Conservation (phyloP, 169 alveolate species). For the Cytauxzoon felis region DNA sequence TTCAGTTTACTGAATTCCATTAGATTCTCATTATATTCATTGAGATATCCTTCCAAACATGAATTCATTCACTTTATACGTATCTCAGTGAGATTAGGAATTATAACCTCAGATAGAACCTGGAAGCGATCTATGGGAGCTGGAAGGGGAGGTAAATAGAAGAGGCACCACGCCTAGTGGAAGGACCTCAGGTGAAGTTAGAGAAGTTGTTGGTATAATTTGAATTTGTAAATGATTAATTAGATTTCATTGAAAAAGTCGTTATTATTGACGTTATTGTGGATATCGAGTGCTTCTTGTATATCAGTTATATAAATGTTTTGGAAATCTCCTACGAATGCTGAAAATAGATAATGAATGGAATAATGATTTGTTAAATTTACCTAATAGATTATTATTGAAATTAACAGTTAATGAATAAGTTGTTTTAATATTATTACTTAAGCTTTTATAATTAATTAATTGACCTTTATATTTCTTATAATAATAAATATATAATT, state of each 20-base stretch:
- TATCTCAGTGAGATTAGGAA: too few species aligned
- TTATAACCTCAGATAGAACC: too few species aligned
- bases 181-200: too few species aligned
- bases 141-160: too few species aligned
- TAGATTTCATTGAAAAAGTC: conserved; percentile 34
- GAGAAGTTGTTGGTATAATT: too few species aligned
- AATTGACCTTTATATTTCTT: conserved; percentile 10
- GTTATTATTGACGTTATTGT: conserved; percentile 7
- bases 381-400: conserved; percentile 13
- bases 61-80: too few species aligned
- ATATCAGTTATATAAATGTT: conserved; percentile 32
- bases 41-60: too few species aligned
- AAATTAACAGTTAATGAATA: conserved; percentile 32
- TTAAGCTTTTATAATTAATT: background rate
- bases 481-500: background rate
- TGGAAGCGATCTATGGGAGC: too few species aligned
- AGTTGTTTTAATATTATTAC: background rate
- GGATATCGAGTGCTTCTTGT: background rate
- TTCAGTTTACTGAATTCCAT: too few species aligned
- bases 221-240: too few species aligned
- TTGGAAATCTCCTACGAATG: conserved; percentile 41
- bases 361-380: background rate
- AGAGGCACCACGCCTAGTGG: too few species aligned
- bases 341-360: background rate
- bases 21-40: too few species aligned